Evolutionary conservation across 1,284 basidiomycete genomes (phyloP).

Genomic region (Meira miltonrushii): DNA sequence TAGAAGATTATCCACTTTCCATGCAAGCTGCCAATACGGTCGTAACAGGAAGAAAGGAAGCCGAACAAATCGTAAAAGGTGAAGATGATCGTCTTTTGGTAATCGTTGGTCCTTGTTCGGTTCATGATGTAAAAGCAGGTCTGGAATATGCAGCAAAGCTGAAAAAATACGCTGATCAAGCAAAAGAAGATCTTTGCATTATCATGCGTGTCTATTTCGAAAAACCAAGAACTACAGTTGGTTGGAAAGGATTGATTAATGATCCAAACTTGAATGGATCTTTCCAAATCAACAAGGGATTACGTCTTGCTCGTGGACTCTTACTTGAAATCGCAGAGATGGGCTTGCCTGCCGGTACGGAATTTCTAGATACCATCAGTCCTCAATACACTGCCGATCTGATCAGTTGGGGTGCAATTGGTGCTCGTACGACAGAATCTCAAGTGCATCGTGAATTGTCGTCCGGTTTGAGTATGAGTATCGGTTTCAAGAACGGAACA

Average conservation of each 20-base stretch:
- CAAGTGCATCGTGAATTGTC: slow-evolving; percentile 84
- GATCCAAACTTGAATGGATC: slow-evolving; percentile 72
- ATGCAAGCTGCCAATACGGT: slow-evolving; percentile 39
- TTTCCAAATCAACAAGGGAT: slow-evolving; percentile 93
- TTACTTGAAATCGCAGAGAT: slow-evolving; percentile 62
- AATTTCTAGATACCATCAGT: slow-evolving; percentile 66
- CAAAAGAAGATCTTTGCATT: slow-evolving; percentile 82
- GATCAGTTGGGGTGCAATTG: slow-evolving; percentile 95
- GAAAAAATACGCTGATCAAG: slow-evolving; percentile 72
- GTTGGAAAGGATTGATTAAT: slow-evolving; percentile 98
- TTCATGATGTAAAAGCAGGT: slow-evolving; percentile 48
- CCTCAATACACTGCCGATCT: slow-evolving; percentile 95
- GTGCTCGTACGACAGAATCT: slow-evolving; percentile 70
- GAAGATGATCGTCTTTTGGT: slow-evolving; percentile 48
- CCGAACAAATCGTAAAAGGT: slow-evolving; percentile 43
- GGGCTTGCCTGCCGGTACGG: slow-evolving; percentile 53
- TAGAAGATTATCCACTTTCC: slow-evolving; percentile 47
- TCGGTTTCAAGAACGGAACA: slow-evolving; percentile 65
- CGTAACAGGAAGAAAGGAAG: slow-evolving; percentile 29
- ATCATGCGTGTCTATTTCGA: slow-evolving; percentile 64
- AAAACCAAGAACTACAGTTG: slow-evolving; percentile 73
- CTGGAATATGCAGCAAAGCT: slow-evolving; percentile 39
- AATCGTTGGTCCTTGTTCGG: slow-evolving; percentile 49
- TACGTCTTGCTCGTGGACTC: slow-evolving; percentile 81
- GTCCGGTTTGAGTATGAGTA: slow-evolving; percentile 81